Evolutionary conservation across 345 rosid genomes (phyloP).

Genomic region (Salix viminalis): DNA sequence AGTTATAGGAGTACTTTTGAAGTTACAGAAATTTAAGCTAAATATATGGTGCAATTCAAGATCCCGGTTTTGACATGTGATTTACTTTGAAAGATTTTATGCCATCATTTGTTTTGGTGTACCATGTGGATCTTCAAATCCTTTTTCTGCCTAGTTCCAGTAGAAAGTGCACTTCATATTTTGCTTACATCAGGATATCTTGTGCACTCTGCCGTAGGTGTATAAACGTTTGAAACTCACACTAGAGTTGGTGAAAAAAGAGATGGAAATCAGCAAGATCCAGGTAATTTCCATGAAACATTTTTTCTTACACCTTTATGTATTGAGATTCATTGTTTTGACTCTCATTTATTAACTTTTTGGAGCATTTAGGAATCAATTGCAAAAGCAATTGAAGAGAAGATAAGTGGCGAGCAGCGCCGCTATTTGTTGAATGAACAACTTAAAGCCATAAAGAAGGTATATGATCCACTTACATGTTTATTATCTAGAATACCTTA

Average conservation of each 20-base stretch:
- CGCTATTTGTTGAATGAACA: constrained; percentile 97
- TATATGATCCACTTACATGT: constrained; percentile 18
- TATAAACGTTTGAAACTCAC: constrained; percentile 83
- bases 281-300: constrained; percentile 48
- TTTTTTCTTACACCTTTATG: not conserved
- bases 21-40: not conserved
- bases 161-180: not conserved
- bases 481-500: not conserved
- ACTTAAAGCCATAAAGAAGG: constrained; percentile 99
- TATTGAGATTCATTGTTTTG: not conserved
- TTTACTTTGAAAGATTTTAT: constrained; percentile 2
- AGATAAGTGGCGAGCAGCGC: constrained; percentile 96
- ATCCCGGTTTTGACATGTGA: not conserved
- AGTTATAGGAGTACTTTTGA: not conserved
- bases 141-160: not conserved
- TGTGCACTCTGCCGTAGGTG: constrained; percentile 44
- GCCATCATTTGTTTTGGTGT: not conserved
- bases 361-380: constrained; percentile 65
- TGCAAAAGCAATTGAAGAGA: constrained; percentile 98
- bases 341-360: constrained; percentile 6
- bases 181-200: not conserved
- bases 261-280: constrained; percentile 95
- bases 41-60: not conserved
- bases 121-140: not conserved
- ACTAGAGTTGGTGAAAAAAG: constrained; percentile 85